A percentile compares a stretch with the other conserved stretches of the same genome.
Evolutionary conservation across 179 eudicot species (phyloP).

Genomic region (Beta macrorhiza): DNA sequence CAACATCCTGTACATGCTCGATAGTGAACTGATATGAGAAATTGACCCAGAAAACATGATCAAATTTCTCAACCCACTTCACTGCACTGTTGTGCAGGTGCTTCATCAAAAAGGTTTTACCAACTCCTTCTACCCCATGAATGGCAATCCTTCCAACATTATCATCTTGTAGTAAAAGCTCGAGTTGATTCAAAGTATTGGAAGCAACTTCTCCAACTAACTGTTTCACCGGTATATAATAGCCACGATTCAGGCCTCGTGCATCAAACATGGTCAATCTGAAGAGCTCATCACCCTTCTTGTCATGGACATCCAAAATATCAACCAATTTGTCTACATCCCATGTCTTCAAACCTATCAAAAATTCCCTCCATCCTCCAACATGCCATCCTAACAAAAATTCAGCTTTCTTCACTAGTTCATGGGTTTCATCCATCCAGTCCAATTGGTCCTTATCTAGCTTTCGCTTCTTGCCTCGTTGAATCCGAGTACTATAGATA

Average conservation of each 20-base stretch:
- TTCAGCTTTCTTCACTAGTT: neutral
- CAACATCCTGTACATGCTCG: constrained; percentile 18
- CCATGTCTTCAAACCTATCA: neutral
- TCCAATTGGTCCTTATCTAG: neutral
- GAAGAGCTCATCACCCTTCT: neutral
- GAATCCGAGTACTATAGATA: neutral
- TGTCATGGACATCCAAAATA: neutral
- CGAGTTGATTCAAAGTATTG: neutral
- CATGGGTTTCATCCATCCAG: neutral
- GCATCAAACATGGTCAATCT: neutral
- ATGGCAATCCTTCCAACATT: constrained; percentile 3
- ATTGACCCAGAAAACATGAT: constrained; percentile 21
- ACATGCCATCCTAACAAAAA: neutral
- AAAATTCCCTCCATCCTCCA: neutral
- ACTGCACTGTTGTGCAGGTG: constrained; percentile 15
- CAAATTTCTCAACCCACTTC: neutral
- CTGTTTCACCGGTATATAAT: constrained; percentile 4
- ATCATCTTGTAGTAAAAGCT: constrained; percentile 1
- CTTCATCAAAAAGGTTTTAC: constrained; percentile 25
- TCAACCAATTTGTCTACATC: neutral
- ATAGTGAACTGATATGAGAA: constrained; percentile 5
- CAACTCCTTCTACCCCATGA: neutral
- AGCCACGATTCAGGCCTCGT: neutral
- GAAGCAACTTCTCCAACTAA: constrained; percentile 19
- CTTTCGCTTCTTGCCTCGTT: constrained; percentile 6